A percentile compares a stretch with the other conserved stretches of the same genome.
These are phyloP conservation scores for Polyplosphaeria fusca DNA, from an alignment of 495 filamentous ascomycete species.

Conservation along the genomic window DNA sequence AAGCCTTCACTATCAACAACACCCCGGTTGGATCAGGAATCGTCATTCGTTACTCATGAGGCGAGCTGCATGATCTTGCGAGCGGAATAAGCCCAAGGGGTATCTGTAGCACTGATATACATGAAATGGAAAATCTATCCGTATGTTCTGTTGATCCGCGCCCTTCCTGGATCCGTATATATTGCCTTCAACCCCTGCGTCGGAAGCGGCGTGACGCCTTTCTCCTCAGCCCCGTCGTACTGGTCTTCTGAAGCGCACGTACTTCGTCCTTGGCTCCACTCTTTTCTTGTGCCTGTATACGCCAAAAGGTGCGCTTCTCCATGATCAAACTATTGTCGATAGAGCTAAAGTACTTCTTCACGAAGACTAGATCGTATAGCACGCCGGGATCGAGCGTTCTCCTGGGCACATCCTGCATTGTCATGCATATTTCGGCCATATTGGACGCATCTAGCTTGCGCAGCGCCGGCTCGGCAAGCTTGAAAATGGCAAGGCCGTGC, in stretches of 20 bases:
- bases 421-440: slow-evolving; percentile 88
- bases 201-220: slow-evolving; percentile 6
- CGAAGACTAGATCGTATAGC: slow-evolving; percentile 59
- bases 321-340: slow-evolving; percentile 12
- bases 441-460: slow-evolving; percentile 62
- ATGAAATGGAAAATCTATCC: background rate
- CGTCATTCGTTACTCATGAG: too few relatives aligned
- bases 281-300: slow-evolving; percentile 2
- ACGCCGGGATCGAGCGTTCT: slow-evolving; percentile 73
- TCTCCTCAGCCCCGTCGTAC: slow-evolving; percentile 1
- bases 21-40: background rate
- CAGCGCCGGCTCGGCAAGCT: slow-evolving; percentile 81
- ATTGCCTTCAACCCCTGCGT: background rate
- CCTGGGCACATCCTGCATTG: slow-evolving; percentile 87
- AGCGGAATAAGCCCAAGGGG: background rate
- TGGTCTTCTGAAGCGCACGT: background rate
- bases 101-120: background rate
- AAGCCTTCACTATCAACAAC: background rate
- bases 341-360: slow-evolving; percentile 16
- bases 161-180: background rate
- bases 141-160: background rate
- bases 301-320: slow-evolving; percentile 22
- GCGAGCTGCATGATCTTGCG: background rate
- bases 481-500: slow-evolving; percentile 88
- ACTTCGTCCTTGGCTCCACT: too few relatives aligned